Conservation (phyloP, 306 rosid species). For the Gillenia trifoliata region DNA sequence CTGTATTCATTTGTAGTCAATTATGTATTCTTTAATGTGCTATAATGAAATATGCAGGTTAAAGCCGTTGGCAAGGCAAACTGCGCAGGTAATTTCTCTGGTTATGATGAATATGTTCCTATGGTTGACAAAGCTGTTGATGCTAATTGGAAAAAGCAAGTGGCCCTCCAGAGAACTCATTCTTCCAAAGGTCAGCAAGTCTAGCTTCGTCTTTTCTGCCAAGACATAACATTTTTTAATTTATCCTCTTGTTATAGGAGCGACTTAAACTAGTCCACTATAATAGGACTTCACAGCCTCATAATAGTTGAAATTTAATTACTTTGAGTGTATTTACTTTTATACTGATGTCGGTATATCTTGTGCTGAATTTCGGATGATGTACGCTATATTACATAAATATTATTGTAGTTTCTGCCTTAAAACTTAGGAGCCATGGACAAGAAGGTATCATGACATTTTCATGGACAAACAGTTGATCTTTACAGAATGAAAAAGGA, state of each 20-base stretch:
- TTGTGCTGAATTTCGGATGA: not conserved
- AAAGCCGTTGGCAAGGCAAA: conserved; percentile 66
- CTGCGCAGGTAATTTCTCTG: conserved; percentile 53
- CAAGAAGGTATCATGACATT: not conserved
- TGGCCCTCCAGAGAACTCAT: conserved; percentile 42
- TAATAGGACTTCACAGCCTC: not conserved
- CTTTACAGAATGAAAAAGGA: not conserved
- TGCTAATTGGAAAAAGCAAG: conserved; percentile 70
- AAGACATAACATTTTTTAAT: not conserved
- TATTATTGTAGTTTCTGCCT: not conserved
- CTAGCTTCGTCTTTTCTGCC: not conserved
- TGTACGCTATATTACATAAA: not conserved
- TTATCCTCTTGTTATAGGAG: not conserved
- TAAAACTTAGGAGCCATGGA: too few species aligned
- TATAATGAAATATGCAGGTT: conserved; percentile 39
- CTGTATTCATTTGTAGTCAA: conserved; percentile 11
- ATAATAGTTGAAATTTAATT: not conserved
- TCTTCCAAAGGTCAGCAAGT: conserved; percentile 56
- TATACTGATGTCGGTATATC: not conserved
- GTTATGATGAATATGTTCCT: conserved; percentile 90
- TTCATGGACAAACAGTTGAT: too few species aligned
- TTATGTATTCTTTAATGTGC: conserved; percentile 4
- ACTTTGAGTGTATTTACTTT: not conserved
- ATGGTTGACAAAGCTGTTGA: conserved; percentile 98
- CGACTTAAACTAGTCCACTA: not conserved